Conservation (phyloP, 345 rosid genomes). For the Rhodomyrtus tomentosa region DNA sequence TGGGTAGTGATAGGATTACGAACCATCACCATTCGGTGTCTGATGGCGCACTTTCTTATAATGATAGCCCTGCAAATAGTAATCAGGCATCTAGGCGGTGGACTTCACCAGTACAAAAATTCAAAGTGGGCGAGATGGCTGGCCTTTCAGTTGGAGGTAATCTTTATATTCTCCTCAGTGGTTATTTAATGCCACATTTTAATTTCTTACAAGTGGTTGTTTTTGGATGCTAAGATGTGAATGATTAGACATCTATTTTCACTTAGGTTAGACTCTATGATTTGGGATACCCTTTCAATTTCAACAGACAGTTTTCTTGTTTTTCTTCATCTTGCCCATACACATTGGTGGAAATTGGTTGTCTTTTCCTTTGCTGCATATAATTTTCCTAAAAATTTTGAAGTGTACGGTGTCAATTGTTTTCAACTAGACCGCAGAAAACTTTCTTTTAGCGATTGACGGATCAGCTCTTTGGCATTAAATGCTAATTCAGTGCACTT, state of each 20-base stretch:
- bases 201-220: not conserved
- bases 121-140: conserved; percentile 26
- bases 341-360: not conserved
- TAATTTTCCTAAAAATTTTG: not conserved
- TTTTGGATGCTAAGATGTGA: not conserved
- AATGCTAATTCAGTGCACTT: not conserved
- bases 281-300: not conserved
- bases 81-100: conserved; percentile 41
- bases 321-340: not conserved
- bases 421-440: not conserved
- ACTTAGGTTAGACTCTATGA: not conserved
- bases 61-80: conserved; percentile 43
- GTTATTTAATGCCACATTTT: not conserved
- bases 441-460: not conserved
- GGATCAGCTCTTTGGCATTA: not conserved
- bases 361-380: not conserved
- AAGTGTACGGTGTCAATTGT: not conserved
- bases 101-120: conserved; percentile 43
- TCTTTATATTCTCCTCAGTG: not conserved
- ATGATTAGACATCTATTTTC: not conserved
- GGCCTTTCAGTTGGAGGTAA: conserved; percentile 38
- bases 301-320: not conserved
- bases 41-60: conserved; percentile 50
- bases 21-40: conserved; percentile 63
- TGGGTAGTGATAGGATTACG: conserved; percentile 27